These are phyloP conservation scores for Boeremia exigua DNA, from an alignment of 2,329 filamentous ascomycete species.

Conservation along the genomic window DNA sequence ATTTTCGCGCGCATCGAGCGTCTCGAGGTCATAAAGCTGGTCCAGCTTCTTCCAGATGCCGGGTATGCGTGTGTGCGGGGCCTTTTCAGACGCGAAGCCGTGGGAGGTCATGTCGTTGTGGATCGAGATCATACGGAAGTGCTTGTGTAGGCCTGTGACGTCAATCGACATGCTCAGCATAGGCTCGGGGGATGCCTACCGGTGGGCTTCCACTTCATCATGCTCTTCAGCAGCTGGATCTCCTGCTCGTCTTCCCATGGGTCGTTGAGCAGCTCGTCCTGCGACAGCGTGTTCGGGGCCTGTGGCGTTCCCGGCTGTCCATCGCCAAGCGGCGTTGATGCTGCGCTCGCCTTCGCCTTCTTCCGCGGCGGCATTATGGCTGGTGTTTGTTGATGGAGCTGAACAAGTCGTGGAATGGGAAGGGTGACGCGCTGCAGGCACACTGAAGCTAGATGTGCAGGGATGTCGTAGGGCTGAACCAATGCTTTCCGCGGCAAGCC, in stretches of 20 bases:
- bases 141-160: slow-evolving; percentile 60
- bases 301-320: slow-evolving; percentile 50
- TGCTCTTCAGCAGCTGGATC: slow-evolving; percentile 87
- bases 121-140: slow-evolving; percentile 60
- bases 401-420: background rate
- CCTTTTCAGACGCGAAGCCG: slow-evolving; percentile 73
- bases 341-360: slow-evolving; percentile 64
- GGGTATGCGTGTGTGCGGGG: slow-evolving; percentile 83
- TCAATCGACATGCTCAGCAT: background rate
- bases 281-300: slow-evolving; percentile 51
- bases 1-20: slow-evolving; percentile 82
- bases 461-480: slow-evolving; percentile 38
- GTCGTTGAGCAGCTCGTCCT: slow-evolving; percentile 68
- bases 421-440: slow-evolving; percentile 18
- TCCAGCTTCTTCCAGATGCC: slow-evolving; percentile 90
- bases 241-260: slow-evolving; percentile 97
- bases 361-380: slow-evolving; percentile 72
- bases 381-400: background rate
- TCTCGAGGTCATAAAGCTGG: slow-evolving; percentile 82
- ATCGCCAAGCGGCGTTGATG: slow-evolving; percentile 60
- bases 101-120: slow-evolving; percentile 46
- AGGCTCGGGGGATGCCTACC: slow-evolving; percentile 52
- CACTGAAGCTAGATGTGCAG: slow-evolving; percentile 18
- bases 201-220: slow-evolving; percentile 96
- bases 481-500: slow-evolving; percentile 38